These are phyloP conservation scores for Sporisorium reilianum DNA, from an alignment of 1,284 basidiomycete genomes.

Conservation along the genomic window DNA sequence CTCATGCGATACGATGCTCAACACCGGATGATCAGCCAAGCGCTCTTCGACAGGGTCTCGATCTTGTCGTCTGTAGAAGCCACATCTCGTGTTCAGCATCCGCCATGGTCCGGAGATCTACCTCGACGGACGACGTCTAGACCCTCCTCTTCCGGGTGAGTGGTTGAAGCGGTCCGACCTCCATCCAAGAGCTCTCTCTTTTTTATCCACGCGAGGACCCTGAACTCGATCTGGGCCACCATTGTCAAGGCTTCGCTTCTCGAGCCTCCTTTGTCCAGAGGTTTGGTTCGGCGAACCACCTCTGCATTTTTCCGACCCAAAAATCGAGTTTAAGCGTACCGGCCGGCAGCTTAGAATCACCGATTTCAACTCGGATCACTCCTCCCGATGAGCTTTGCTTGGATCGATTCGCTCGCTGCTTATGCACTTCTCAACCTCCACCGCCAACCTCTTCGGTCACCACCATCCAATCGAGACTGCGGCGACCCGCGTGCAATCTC, in stretches of 20 bases:
- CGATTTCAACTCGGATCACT: not conserved
- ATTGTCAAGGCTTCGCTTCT: not conserved
- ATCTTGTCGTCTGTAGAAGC: not conserved
- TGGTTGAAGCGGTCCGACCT: too few relatives aligned
- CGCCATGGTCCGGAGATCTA: not conserved
- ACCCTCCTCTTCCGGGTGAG: too few relatives aligned
- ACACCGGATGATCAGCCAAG: not conserved
- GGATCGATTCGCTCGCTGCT: not conserved
- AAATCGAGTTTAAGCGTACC: not conserved
- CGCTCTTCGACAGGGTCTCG: not conserved
- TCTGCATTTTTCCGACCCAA: not conserved
- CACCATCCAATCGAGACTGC: conserved; percentile 1
- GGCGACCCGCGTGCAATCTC: not conserved
- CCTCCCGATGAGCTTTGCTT: not conserved
- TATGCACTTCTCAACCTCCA: conserved; percentile 1
- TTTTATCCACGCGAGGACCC: conserved; percentile 18
- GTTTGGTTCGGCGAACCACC: too few relatives aligned
- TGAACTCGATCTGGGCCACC: too few relatives aligned
- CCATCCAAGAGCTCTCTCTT: too few relatives aligned
- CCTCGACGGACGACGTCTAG: not conserved
- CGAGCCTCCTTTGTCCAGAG: not conserved
- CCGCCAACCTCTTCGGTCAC: not conserved
- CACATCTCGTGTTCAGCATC: not conserved
- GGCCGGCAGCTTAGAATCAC: not conserved
- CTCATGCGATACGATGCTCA: not conserved